phyloP scores from a whole-genome alignment of 352 stramenopile genomes.

The Peronosclerospora sorghi region DNA sequence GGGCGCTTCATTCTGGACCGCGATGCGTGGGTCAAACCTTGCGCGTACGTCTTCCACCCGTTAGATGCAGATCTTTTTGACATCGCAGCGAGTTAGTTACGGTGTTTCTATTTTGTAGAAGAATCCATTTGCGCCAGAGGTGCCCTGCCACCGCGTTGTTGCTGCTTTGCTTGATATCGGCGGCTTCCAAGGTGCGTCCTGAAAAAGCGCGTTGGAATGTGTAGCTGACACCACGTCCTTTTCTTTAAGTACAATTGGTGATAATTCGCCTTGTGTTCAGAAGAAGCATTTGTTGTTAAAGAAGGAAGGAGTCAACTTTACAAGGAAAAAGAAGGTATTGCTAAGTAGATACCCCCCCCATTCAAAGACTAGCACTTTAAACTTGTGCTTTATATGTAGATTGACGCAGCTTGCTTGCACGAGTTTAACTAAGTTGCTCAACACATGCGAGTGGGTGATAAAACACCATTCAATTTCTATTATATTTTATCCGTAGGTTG shows the following conservation, averaged over 20 bases:
- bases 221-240: no score
- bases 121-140: no score
- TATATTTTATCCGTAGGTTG: constrained; percentile 54
- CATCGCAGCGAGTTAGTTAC: constrained; percentile 39
- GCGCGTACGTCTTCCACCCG: constrained; percentile 25
- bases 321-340: no score
- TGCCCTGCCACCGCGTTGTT: no score
- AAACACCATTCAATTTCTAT: constrained; percentile 3
- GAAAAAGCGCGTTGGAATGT: no score
- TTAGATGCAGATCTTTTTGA: neutral
- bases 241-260: constrained; percentile 38
- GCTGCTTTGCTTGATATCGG: no score
- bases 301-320: no score
- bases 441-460: neutral
- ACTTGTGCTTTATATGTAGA: no score
- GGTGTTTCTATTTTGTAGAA: constrained; percentile 72
- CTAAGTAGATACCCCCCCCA: constrained; percentile 38
- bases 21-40: constrained; percentile 71
- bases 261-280: constrained; percentile 44
- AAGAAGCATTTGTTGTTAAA: constrained; percentile 65
- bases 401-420: no score
- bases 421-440: constrained; percentile 25
- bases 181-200: no score
- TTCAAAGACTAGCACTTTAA: no score
- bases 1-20: no score